A percentile compares a stretch with the other conserved stretches of the same genome.
These are phyloP conservation scores for Malassezia equina DNA, from an alignment of 1,284 basidiomycete species.

Conservation along the genomic window DNA sequence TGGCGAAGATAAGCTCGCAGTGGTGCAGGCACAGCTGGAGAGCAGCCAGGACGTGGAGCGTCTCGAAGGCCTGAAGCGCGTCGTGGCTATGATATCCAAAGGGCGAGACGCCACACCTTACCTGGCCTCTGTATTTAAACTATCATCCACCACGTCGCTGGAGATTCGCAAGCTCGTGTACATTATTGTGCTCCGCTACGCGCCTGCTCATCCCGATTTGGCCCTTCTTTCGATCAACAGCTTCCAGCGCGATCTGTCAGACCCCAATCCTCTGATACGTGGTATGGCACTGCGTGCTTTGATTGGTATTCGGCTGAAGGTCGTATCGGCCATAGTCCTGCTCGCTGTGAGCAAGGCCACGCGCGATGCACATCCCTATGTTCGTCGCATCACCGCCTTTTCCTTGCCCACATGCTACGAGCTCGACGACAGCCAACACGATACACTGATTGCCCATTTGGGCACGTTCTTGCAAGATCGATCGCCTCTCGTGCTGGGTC, in stretches of 20 bases:
- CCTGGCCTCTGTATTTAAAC: slow-evolving; percentile 46
- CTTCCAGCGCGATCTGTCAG: slow-evolving; percentile 90
- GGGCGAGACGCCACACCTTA: slow-evolving; percentile 79
- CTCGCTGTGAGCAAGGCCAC: slow-evolving; percentile 83
- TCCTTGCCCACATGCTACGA: slow-evolving; percentile 69
- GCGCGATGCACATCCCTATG: slow-evolving; percentile 80
- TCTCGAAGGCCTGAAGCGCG: slow-evolving; percentile 35
- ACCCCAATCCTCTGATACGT: slow-evolving; percentile 71
- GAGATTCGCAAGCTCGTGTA: slow-evolving; percentile 95
- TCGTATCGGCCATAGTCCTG: slow-evolving; percentile 75
- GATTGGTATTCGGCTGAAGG: slow-evolving; percentile 76
- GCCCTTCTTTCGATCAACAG: slow-evolving; percentile 95
- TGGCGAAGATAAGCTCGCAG: slow-evolving; percentile 28
- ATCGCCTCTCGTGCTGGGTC: slow-evolving; percentile 77
- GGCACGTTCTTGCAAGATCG: slow-evolving; percentile 66
- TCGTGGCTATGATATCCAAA: slow-evolving; percentile 65
- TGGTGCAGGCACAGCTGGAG: slow-evolving; percentile 34
- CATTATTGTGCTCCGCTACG: slow-evolving; percentile 88
- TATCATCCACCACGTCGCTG: slow-evolving; percentile 52
- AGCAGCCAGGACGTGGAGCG: slow-evolving; percentile 33
- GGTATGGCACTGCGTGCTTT: slow-evolving; percentile 90
- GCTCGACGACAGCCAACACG: slow-evolving; percentile 58
- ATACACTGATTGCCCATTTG: slow-evolving; percentile 65
- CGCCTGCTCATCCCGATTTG: slow-evolving; percentile 64
- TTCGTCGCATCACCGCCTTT: slow-evolving; percentile 78